Evolutionary conservation across 2,329 filamentous ascomycete species (phyloP), one percentile per base, ranked within the genome.

Genomic region (Pestalotiopsis fici): DNA sequence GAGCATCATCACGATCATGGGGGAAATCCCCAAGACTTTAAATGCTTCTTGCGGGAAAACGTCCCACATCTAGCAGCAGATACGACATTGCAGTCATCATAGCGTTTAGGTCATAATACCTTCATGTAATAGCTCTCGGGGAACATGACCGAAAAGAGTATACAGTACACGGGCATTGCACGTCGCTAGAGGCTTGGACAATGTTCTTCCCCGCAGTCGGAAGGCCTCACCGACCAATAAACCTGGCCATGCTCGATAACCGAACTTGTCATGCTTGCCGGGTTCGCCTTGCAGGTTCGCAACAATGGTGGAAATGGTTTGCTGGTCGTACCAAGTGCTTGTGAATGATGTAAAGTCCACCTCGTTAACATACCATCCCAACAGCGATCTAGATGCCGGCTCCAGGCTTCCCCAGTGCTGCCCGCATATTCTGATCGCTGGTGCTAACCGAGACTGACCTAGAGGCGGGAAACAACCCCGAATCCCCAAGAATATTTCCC

Each of bases 71-170:
- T n/a, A 35, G 12, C 28, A 37, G 31, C 27, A 61, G 25, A 50
- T 50, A 50, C 43, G 43, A 50, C 43, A 50, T 50, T 50, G 43
- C 4, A 18, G 11, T 50, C 43, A 47, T n/a, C 43, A 50, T 50
- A 50, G 43, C 43, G 43, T 50, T 27, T 54, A n/a, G 39, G 47
- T 55, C 18, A 64, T 54, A 25, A n/a, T 31, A 23, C 18, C 43
- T 43, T 64, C 18, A 54, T 37, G 47, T 64, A 64, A 64, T 64
- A 50, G 28, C 47, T 47, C 31, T 64, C 61, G 61, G 61, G 61
- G 61, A 54, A 31, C n/a, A 55, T 55, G 23, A 15, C 47, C 61
- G 23, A 43, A 64, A 64, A 47, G 18, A 64, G 61, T 64, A 64
- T 64, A 47, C 47, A 56, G 43, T 25, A 47, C 61, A 56, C 15